These are phyloP conservation scores for Ceratobasidium papillatum DNA, from an alignment of 1,284 basidiomycete genomes.

Conservation along the genomic window DNA sequence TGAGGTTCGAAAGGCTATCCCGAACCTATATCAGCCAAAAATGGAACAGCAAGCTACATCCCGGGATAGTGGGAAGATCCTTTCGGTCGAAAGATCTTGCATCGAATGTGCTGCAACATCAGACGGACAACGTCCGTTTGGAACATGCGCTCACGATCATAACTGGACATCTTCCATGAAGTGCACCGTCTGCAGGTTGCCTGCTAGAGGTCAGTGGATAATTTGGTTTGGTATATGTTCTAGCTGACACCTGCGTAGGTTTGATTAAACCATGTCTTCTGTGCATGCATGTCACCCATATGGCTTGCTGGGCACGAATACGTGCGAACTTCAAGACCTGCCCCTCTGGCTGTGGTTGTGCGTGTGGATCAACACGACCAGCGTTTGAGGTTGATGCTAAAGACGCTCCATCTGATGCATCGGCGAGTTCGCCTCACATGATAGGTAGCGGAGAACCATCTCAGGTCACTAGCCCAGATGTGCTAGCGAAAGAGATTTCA, in stretches of 20 bases:
- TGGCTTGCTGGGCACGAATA: constrained; percentile 41
- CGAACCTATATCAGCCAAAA: constrained; percentile 17
- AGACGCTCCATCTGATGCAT: constrained; percentile 5
- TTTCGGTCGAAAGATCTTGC: not conserved
- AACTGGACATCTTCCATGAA: constrained; percentile 37
- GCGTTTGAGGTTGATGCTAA: constrained; percentile 17
- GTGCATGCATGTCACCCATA: constrained; percentile 44
- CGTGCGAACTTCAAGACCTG: constrained; percentile 36
- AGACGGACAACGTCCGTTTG: constrained; percentile 22
- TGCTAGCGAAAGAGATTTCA: not conserved
- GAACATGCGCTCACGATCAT: constrained; percentile 17
- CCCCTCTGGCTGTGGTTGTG: constrained; percentile 44
- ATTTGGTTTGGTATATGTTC: not conserved
- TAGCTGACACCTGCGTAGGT: constrained; percentile 17
- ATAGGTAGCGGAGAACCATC: constrained; percentile 29
- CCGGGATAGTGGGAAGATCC: constrained; percentile 31
- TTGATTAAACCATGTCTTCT: constrained; percentile 41
- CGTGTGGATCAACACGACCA: constrained; percentile 15
- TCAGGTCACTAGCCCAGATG: constrained; percentile 26
- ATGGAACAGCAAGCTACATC: constrained; percentile 9
- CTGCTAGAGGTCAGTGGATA: constrained; percentile 37
- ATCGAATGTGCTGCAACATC: constrained; percentile 21
- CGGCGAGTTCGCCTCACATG: constrained; percentile 1
- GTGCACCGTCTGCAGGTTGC: constrained; percentile 43
- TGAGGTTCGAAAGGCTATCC: constrained; percentile 39